Base-by-base conservation (phyloP, 2,329 filamentous ascomycete species). In the Metarhizium rileyi region DNA sequence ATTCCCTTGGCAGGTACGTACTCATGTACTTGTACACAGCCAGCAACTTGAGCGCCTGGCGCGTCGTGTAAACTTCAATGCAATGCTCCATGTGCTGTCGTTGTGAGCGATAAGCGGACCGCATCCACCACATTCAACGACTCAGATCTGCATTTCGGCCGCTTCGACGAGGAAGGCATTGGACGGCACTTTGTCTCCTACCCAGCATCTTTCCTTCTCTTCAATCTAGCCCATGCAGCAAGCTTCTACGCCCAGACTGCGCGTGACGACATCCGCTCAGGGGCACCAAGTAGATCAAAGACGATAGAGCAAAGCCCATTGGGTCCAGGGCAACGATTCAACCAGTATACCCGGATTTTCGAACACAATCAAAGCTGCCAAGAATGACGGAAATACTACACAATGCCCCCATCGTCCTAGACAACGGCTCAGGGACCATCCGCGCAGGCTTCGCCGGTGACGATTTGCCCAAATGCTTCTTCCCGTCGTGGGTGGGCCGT, bases 371-470 rank as follows among this genome's bases (percentile, higher is more conserved):
- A 22, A 46, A 33, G n/a, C n/a, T 41, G 46, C 48, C 42, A 23
- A 36, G 52, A 26, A 81, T 81, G 77, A 69, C 76, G 54, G 78
- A 81, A 56, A 74, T 74, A 50, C 82, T 97, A 50, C 93, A 96
- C 76, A 98, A 98, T 77, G 90, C 90, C 58, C 90, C 93, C 52
- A 95, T 98, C 69, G 93, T 98, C 65, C 87, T 98, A 63, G 93
- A 98, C 80, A 98, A 98, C 73, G 93, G 93, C 63, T 96, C 90
- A 58, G 93, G 93, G 57, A 98, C 93, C 4, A 97, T 98, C 66
- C 83, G 94, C 66, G 93, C 93, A 49, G 93, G 93, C 22, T 98
- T 97, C 66, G 93, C 93, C 33, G 93, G 93, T 58, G 90, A 96
- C 62, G 93, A 98, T 66, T 76, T 91, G 46, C 93, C 93, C 20